Evolutionary conservation across 2,329 filamentous ascomycete genomes (phyloP).

Genomic region (Scytalidium sp.): DNA sequence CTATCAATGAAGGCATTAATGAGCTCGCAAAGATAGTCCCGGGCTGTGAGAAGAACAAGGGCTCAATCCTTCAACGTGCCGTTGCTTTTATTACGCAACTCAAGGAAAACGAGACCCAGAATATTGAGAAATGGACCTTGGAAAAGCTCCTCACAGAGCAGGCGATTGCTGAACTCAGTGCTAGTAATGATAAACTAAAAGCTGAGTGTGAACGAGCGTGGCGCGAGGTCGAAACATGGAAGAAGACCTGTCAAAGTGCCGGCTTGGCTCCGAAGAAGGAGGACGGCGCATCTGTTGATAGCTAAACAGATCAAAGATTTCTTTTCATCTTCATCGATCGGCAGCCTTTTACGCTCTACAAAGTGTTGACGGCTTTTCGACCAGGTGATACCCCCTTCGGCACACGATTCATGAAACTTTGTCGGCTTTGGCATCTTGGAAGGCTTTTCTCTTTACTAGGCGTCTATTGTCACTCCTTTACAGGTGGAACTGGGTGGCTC

Average conservation of each 20-base stretch:
- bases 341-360: constrained; percentile 18
- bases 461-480: not conserved
- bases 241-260: constrained; percentile 61
- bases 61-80: constrained; percentile 88
- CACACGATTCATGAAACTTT: constrained; percentile 16
- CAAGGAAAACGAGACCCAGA: constrained; percentile 89
- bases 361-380: constrained; percentile 19
- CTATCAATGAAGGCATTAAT: constrained; percentile 98
- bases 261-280: constrained; percentile 49
- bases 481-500: not conserved
- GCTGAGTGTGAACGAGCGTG: constrained; percentile 75
- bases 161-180: constrained; percentile 82
- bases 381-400: constrained; percentile 25
- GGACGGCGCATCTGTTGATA: constrained; percentile 27
- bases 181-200: constrained; percentile 85
- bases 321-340: constrained; percentile 19
- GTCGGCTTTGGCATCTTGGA: not conserved
- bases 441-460: not conserved
- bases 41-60: constrained; percentile 98
- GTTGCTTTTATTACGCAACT: constrained; percentile 93
- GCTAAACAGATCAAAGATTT: constrained; percentile 17
- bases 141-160: constrained; percentile 89
- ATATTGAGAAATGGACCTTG: constrained; percentile 90
- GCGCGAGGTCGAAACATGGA: constrained; percentile 76
- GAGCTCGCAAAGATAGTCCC: constrained; percentile 97